Conservation (phyloP, 2,329 filamentous ascomycete genomes). For the Penicillium griseofulvum region DNA sequence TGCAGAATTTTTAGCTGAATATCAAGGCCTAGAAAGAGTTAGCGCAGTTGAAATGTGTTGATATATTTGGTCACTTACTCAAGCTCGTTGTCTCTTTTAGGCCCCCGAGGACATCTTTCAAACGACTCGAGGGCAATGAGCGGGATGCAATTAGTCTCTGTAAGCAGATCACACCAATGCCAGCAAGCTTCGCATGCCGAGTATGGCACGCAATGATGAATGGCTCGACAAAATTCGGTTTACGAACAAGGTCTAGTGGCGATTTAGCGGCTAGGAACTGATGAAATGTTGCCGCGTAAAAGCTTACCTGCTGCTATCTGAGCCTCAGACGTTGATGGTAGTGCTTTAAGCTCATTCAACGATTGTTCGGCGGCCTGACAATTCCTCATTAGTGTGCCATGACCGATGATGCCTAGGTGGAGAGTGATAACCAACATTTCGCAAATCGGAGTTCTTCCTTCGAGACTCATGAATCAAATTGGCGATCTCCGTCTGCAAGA, state of each 20-base stretch:
- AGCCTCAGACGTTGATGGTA: constrained; percentile 71
- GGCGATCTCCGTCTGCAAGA: constrained; percentile 80
- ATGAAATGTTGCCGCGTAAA: neutral
- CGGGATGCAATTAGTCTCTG: constrained; percentile 82
- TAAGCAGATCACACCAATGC: constrained; percentile 81
- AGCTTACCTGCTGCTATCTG: constrained; percentile 67
- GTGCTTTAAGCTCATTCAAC: constrained; percentile 77
- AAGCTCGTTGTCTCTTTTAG: constrained; percentile 75
- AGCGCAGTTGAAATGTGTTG: constrained; percentile 14
- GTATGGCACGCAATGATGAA: constrained; percentile 92
- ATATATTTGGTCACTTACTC: constrained; percentile 50
- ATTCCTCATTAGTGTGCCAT: constrained; percentile 24
- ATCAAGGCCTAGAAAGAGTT: constrained; percentile 60
- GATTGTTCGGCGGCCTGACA: constrained; percentile 85
- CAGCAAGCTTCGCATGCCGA: constrained; percentile 84
- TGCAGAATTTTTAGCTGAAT: constrained; percentile 96
- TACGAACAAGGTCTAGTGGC: constrained; percentile 72
- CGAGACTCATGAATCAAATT: constrained; percentile 95
- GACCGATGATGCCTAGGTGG: constrained; percentile 8
- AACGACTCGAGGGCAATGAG: constrained; percentile 72
- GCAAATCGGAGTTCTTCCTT: constrained; percentile 85
- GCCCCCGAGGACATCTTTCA: constrained; percentile 84
- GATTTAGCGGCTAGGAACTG: constrained; percentile 9
- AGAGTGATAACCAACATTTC: constrained; percentile 53
- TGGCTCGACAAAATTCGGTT: constrained; percentile 81